Conservation (phyloP, 148 eudicot species). For the Mesembryanthemum crystallinum region DNA sequence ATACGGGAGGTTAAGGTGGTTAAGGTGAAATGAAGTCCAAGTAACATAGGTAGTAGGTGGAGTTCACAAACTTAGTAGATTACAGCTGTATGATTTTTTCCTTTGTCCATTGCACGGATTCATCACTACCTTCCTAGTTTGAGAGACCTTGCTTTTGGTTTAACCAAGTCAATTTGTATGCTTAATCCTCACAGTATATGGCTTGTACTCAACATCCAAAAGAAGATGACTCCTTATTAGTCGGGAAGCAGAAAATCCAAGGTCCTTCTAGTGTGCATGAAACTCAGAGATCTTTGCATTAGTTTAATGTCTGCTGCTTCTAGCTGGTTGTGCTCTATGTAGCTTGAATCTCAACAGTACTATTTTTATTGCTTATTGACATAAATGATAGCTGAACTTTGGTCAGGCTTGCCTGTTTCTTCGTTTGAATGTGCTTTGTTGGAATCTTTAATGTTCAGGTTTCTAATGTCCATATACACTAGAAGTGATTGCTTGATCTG, state of each 20-base stretch:
- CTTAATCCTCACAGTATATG: conserved; percentile 6
- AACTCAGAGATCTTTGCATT: neutral
- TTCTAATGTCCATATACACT: neutral
- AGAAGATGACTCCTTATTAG: neutral
- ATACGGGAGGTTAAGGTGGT: too few relatives aligned
- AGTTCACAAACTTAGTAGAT: neutral
- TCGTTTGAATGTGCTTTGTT: conserved; percentile 1
- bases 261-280: neutral
- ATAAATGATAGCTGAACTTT: neutral
- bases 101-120: neutral
- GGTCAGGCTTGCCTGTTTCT: neutral
- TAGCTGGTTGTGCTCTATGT: neutral
- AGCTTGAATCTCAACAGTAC: neutral
- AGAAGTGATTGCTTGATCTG: conserved; percentile 1
- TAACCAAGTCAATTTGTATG: neutral
- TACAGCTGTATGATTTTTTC: neutral
- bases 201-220: neutral
- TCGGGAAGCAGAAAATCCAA: neutral
- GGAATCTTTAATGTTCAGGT: neutral
- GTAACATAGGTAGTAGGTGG: neutral
- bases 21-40: neutral
- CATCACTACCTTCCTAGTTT: neutral
- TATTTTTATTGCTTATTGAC: neutral
- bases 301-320: neutral
- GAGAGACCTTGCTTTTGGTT: neutral